These are phyloP conservation scores for Kodamaea suecica DNA, from an alignment of 1,139 yeast genomes.

Conservation along the genomic window DNA sequence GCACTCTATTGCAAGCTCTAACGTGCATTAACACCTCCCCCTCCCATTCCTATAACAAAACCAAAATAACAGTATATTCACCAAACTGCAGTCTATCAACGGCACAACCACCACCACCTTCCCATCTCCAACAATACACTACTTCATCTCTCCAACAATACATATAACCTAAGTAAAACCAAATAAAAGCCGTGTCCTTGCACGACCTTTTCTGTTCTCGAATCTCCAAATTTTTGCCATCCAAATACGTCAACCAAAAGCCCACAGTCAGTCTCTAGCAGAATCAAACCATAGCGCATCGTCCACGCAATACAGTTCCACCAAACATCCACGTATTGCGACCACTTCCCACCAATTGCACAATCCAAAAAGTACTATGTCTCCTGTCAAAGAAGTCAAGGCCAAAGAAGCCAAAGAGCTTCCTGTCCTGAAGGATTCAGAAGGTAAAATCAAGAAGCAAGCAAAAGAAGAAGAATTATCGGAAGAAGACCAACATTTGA, in stretches of 20 bases:
- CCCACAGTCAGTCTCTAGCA: background rate
- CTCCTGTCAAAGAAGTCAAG: conserved; percentile 19
- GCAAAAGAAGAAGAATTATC: conserved; percentile 75
- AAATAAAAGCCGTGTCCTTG: too few species aligned
- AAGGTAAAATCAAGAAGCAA: conserved; percentile 21
- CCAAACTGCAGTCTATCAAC: too few species aligned
- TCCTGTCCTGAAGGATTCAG: conserved; percentile 4
- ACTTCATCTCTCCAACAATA: background rate
- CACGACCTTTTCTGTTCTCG: too few species aligned
- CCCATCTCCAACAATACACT: background rate
- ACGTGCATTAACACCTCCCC: too few species aligned
- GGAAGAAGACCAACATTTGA: conserved; percentile 90
- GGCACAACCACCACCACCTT: too few species aligned
- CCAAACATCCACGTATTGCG: background rate
- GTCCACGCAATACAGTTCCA: background rate
- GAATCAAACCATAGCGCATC: background rate
- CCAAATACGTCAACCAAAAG: background rate
- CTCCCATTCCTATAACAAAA: too few species aligned
- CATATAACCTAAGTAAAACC: background rate
- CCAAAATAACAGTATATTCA: too few species aligned
- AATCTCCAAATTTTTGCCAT: background rate
- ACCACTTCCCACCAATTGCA: conserved; percentile 1
- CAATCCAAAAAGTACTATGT: conserved; percentile 4
- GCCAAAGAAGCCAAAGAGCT: too few species aligned
- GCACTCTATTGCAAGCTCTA: too few species aligned